Evolutionary conservation across 2,329 filamentous ascomycete species (phyloP), one percentile per base, ranked within the genome.

Genomic region (Chaetomiaceae sp.): DNA sequence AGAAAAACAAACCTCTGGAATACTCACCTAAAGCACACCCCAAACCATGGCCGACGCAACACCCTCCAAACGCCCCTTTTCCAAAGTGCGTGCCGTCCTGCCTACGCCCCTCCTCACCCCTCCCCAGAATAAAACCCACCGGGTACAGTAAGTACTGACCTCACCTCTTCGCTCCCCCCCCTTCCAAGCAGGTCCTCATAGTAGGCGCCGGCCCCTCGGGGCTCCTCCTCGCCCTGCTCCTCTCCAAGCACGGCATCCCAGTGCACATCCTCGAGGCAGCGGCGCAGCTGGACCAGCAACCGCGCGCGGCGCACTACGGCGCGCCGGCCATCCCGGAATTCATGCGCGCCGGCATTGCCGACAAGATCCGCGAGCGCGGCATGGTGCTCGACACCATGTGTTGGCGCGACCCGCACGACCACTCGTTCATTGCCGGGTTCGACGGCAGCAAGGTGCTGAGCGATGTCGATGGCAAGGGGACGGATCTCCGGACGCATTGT

Each of bases 271-370:
- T 85, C 48, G 82, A 86, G 60, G 75, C 76, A 2, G 73, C 75
- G 2, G 64, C 72, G 23, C 69, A 75, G 49, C 71, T 85, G 41
- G 79, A 84, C 67, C 71, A 76, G 53, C 79, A 80, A 53, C 82
- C 82, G 0, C 79, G 82, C 25, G 82, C 82, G 13, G 79, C 81
- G 2, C 80, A 84, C 65, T 85, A 84, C 63, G 79, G 77, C 3
- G 73, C 78, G 0, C 74, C 80, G 1, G 81, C 80, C 1, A 75
- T 81, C 38, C 77, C 76, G 34, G 80, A 82, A 53, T 73, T 86
- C 44, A 64, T 71, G 36, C 74, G 78, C n/a, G 82, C 82, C 0
- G 82, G 82, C 1, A 74, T 85, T 10, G 67, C 85, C 16, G 73
- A 76, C 27, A 61, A 69, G 59, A 65, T 75, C 27, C 69, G 68